These are phyloP conservation scores for Emiliania huxleyi DNA, from an alignment of 78 protist genomes.

Conservation along the genomic window DNA sequence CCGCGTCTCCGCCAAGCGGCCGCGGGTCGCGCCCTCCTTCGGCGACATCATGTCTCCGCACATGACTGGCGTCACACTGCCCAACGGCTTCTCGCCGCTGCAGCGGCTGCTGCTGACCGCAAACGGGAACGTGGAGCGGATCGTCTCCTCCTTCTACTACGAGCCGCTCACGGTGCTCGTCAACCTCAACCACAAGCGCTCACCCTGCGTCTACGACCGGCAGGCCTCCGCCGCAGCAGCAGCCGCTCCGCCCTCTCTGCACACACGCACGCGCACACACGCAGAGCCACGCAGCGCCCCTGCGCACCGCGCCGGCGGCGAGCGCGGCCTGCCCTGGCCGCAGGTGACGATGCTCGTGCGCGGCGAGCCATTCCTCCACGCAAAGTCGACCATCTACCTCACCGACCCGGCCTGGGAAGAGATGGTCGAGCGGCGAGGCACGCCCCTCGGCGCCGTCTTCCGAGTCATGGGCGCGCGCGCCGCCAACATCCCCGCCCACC, in stretches of 20 bases:
- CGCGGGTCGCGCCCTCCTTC: not conserved
- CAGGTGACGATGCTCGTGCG: not conserved
- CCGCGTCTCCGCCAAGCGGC: too few relatives aligned
- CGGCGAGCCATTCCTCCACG: not conserved
- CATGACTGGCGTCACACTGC: not conserved
- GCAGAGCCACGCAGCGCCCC: too few relatives aligned
- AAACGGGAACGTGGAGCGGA: not conserved
- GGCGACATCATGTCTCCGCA: not conserved
- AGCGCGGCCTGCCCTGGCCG: too few relatives aligned
- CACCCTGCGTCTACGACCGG: not conserved
- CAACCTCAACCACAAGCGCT: too few relatives aligned
- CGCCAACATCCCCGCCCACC: not conserved
- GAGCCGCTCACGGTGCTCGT: not conserved
- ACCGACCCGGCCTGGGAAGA: not conserved
- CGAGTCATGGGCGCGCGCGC: too few relatives aligned
- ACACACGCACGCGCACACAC: too few relatives aligned
- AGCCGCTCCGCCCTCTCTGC: too few relatives aligned
- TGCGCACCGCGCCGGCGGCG: too few relatives aligned
- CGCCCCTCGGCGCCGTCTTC: not conserved
- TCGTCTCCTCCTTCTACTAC: not conserved
- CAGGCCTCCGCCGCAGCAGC: too few relatives aligned
- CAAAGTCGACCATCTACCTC: not conserved
- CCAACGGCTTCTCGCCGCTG: not conserved
- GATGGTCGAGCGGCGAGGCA: not conserved
- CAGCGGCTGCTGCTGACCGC: not conserved